A percentile compares a stretch with the other conserved stretches of the same genome.
phyloP scores from a whole-genome alignment of 2,329 filamentous ascomycete genomes.

The Septoria petroselini region DNA sequence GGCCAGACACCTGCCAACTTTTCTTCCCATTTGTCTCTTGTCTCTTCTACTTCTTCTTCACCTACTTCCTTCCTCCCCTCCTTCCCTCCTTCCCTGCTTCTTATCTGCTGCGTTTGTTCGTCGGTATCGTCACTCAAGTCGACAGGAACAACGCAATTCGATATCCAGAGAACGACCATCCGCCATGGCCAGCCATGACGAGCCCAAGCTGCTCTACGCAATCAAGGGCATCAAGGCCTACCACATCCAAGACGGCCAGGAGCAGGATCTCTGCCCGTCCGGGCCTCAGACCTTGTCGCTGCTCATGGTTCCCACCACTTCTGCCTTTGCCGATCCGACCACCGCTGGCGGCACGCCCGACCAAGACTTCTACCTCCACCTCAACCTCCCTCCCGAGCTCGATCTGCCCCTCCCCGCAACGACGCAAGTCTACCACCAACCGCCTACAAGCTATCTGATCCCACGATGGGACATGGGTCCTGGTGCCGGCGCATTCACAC shows the following conservation, averaged over 20 bases:
- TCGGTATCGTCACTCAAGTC: background rate
- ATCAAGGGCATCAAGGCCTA: slow-evolving; percentile 86
- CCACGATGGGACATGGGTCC: slow-evolving; percentile 91
- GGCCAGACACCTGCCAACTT: background rate
- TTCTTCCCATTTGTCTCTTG: too few species aligned
- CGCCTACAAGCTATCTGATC: slow-evolving; percentile 87
- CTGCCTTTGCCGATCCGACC: slow-evolving; percentile 58
- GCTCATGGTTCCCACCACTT: slow-evolving; percentile 90
- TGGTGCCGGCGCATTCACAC: slow-evolving; percentile 83
- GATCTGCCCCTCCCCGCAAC: slow-evolving; percentile 91
- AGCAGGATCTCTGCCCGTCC: slow-evolving; percentile 75
- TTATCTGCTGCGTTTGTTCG: too few species aligned
- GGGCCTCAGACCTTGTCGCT: slow-evolving; percentile 89
- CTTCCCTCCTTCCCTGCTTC: background rate
- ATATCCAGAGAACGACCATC: too few species aligned
- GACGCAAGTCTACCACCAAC: slow-evolving; percentile 96
- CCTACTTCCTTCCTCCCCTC: too few species aligned
- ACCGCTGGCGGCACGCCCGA: slow-evolving; percentile 58
- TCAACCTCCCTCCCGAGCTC: slow-evolving; percentile 90
- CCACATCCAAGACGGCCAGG: slow-evolving; percentile 83
- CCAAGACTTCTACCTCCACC: slow-evolving; percentile 94
- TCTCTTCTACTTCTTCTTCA: too few species aligned
- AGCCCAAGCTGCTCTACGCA: slow-evolving; percentile 56
- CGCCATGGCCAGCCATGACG: slow-evolving; percentile 53
- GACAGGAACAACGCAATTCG: too few species aligned